Base-by-base conservation (phyloP, 1,284 basidiomycete species). In the Sphagnurus paluster region DNA sequence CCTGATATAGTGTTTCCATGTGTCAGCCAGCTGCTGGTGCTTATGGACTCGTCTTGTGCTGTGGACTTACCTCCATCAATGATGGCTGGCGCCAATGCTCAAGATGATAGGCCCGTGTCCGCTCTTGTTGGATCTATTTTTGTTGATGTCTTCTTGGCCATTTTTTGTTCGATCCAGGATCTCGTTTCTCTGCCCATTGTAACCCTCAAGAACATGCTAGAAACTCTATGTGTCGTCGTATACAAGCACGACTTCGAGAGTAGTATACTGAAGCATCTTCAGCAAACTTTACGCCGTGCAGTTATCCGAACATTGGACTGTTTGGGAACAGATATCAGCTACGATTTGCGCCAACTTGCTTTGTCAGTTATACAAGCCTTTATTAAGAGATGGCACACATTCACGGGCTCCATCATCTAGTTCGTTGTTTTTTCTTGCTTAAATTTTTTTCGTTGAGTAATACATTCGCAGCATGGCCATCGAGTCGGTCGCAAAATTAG, bases 201-300 rank as follows among this genome's bases (percentile, higher is more conserved):
- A 39, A 75, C 74, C 2, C 57, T 77, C 50, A 86, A 85, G 60
- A 74, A 70, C 43, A 56, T 84, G 36, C 63, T 87, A 39, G 84
- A 87, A 62, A 68, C 74, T 0, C 53, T 86, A n/a, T 71, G 81
- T 47, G 76, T 86, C 26, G 69, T 80, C 49, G 71, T 86, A 20
- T 80, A 81, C 65, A 87, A 87, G 62, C 81, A 86, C 50, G 80
- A 87, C 56, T 77, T 87, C 44, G 78, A 80, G 37, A 76, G 72
- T 45, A 65, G 57, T 23, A 62, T 72, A 14, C 66, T 87, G 42
- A 70, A 64, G 44, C 75, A 79, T 56, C 67, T 83, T 23, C 80
- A 82, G 42, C 68, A 66, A 19, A 52, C 66, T 17, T 64, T 87
- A 4, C 74, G 79, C 25, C 70, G 64, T 41, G 80, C 82, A 0